A percentile compares a stretch with the other conserved stretches of the same genome.
Evolutionary conservation across 805 yeast species (phyloP).

Genomic region (Vanderwaltozyma verrucispora): DNA sequence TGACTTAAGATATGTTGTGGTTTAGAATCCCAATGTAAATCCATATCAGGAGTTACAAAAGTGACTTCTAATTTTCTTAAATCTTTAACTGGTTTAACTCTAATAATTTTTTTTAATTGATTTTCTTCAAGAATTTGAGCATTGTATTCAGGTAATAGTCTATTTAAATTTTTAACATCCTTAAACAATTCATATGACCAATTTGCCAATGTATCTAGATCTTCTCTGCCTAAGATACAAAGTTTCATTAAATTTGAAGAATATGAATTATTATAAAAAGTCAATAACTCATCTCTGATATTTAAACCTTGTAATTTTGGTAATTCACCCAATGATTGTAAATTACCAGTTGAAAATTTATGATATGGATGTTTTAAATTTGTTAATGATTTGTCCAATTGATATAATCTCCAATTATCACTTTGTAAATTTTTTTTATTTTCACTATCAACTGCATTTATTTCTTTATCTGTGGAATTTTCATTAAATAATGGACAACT

Average conservation of each 20-base stretch:
- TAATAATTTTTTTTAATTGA: constrained; percentile 44
- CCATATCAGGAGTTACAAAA: constrained; percentile 73
- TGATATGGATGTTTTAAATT: constrained; percentile 73
- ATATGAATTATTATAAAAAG: constrained; percentile 62
- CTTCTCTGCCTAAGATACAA: constrained; percentile 75
- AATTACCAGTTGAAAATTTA: constrained; percentile 86
- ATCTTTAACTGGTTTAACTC: constrained; percentile 78
- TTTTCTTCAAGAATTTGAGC: constrained; percentile 38
- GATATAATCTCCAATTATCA: constrained; percentile 83
- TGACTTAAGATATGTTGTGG: constrained; percentile 71
- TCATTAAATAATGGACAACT: constrained; percentile 66
- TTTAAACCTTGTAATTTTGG: constrained; percentile 56
- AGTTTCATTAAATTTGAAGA: constrained; percentile 85
- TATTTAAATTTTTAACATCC: constrained; percentile 32
- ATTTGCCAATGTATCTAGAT: constrained; percentile 54
- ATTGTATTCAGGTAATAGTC: constrained; percentile 30
- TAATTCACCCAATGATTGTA: constrained; percentile 54
- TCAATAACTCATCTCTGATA: constrained; percentile 70
- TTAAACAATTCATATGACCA: constrained; percentile 65
- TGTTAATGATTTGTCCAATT: constrained; percentile 65
- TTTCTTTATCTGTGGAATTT: constrained; percentile 81
- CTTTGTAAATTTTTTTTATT: constrained; percentile 88
- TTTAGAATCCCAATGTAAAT: constrained; percentile 51
- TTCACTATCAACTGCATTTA: constrained; percentile 91
- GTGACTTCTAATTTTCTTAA: constrained; percentile 52